Conservation (phyloP, 1,139 yeast genomes). For the Yamadazyma taylorii region DNA sequence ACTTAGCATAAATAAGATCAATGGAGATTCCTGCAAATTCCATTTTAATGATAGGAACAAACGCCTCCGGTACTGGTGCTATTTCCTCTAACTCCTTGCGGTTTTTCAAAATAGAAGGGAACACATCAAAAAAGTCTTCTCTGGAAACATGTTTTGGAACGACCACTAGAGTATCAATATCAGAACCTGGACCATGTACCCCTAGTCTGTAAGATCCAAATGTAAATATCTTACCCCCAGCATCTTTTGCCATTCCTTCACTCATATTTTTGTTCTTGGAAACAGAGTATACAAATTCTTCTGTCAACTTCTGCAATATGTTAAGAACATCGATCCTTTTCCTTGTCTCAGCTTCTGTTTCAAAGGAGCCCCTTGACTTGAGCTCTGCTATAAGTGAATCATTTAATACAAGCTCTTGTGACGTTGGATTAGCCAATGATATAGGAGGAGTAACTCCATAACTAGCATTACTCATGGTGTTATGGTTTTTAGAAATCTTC, state of each 20-base stretch:
- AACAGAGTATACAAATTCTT: constrained; percentile 81
- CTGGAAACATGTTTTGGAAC: constrained; percentile 95
- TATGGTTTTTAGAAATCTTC: neutral
- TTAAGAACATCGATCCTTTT: constrained; percentile 75
- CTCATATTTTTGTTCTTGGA: constrained; percentile 85
- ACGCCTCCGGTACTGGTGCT: constrained; percentile 93
- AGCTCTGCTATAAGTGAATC: constrained; percentile 76
- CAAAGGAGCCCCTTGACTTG: constrained; percentile 85
- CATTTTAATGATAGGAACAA: constrained; percentile 89
- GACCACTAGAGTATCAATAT: constrained; percentile 92
- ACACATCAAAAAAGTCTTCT: constrained; percentile 82
- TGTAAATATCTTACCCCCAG: constrained; percentile 95
- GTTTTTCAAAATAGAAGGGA: constrained; percentile 62
- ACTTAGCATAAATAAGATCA: constrained; percentile 81
- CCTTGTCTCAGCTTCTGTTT: constrained; percentile 75
- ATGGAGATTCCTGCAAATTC: constrained; percentile 87
- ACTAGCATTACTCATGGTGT: constrained; percentile 24
- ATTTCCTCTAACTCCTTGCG: constrained; percentile 86
- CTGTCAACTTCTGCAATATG: constrained; percentile 66
- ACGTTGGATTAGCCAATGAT: constrained; percentile 79
- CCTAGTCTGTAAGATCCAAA: constrained; percentile 94
- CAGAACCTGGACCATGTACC: constrained; percentile 97
- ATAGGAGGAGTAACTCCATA: constrained; percentile 93
- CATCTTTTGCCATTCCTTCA: constrained; percentile 95
- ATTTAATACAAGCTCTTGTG: constrained; percentile 72